Base-by-base conservation (phyloP, 257 asterid species). In the Primulina huaijiensis region DNA sequence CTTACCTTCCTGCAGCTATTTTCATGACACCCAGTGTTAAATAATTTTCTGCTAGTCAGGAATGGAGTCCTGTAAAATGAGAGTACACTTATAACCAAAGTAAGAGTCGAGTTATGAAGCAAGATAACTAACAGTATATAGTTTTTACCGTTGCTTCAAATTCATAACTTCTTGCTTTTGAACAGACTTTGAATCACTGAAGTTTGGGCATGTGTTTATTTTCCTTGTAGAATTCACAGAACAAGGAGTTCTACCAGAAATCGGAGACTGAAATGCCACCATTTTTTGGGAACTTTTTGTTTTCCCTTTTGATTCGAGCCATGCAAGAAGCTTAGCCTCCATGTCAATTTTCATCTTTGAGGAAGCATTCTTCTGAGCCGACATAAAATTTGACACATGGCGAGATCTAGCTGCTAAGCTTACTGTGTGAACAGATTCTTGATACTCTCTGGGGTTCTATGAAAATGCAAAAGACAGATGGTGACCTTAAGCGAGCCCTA, bases 371-470 rank as follows among this genome's bases (percentile, higher is more conserved):
- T 76, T 82, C 40, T 80, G 86, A 43, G 86, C 75, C 40, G 95
- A 68, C 46, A 76, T 64, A 38, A 77, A 71, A 81, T 90, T 86
- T 59, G 92, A 79, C 16, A 90, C 79, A 58, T 85, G 90, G 70
- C 99, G 90, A 23, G 99, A 90, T 78, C 96, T 82, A 14, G 99
- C 91, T 30, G 99, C 99, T 80, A 93, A 79, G 79, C 89, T 89
- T 65, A 90, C 96, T 17, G 99, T 93, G 73, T 85, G 86, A 68
- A 93, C 95, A 59, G 91, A 93, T 80, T 93, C 96, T 79, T 89
- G 96, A 67, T 94, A 94, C 66, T 85, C 92, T 72, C 96, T 92
- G 20, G 99, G 99, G 82, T 94, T 94, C 99, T 91, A 53, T 50
- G 50, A 43, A 38, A 43, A 43, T 46, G 58, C 65, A 30, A 71